Conservation (phyloP, 2,329 filamentous ascomycete genomes). For the Periconia sp. region DNA sequence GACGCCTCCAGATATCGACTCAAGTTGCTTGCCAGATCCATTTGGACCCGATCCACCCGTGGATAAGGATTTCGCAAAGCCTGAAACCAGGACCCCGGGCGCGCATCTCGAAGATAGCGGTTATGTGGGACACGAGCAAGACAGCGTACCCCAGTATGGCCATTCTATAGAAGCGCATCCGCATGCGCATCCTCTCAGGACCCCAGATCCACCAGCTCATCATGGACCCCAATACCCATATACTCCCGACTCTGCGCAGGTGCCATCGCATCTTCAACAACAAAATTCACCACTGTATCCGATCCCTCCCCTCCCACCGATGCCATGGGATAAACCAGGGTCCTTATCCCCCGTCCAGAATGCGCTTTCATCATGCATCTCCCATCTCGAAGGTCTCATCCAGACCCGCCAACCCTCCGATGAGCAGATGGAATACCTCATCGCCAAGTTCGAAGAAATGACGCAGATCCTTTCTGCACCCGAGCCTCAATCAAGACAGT, state of each 20-base stretch:
- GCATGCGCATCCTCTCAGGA: conserved; percentile 18
- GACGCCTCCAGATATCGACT: conserved; percentile 34
- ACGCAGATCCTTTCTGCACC: conserved; percentile 30
- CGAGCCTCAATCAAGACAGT: conserved; percentile 21
- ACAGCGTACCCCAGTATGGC: not conserved
- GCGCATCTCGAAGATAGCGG: not conserved
- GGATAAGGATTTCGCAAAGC: conserved; percentile 5
- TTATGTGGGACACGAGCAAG: not conserved
- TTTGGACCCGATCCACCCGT: conserved; percentile 15
- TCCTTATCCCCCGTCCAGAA: conserved; percentile 31
- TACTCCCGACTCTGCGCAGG: conserved; percentile 33
- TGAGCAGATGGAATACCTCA: conserved; percentile 38
- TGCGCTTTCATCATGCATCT: conserved; percentile 34
- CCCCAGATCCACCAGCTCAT: conserved; percentile 9
- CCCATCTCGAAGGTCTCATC: conserved; percentile 34
- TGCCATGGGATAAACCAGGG: conserved; percentile 26
- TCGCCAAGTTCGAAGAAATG: conserved; percentile 37
- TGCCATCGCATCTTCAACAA: conserved; percentile 16
- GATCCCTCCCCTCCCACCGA: conserved; percentile 24
- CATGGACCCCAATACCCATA: conserved; percentile 32
- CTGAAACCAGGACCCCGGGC: not conserved
- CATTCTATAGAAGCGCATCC: conserved; percentile 18
- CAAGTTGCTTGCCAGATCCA: conserved; percentile 24
- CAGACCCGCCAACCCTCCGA: conserved; percentile 32
- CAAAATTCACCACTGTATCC: conserved; percentile 8